Base-by-base conservation (phyloP, 768 basidiomycete species). In the Kwoniella newhampshirensis region DNA sequence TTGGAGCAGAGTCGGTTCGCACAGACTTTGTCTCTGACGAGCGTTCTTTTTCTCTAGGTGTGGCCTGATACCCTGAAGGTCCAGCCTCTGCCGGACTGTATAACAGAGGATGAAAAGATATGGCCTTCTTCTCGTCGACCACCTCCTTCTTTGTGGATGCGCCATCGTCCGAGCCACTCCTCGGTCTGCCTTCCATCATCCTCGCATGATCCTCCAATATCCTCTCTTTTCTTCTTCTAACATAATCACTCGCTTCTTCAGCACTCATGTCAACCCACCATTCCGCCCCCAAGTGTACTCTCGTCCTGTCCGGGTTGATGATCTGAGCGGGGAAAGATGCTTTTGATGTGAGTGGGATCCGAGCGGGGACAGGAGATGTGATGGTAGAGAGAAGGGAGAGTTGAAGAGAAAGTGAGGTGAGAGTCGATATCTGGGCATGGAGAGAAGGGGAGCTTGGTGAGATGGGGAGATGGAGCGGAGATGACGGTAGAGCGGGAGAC, bases 231-330 rank as follows among this genome's bases (percentile, higher is more conserved):
- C 63, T 54, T 40, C 70, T 35, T 20, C 48, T 23, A 3, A 72
- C 35, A 41, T 66, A 72, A 11, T 43, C 57, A 1, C 27, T 51
- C 25, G 67, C 68, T 46, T 72, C 70, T 15, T 32, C 18, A 20
- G 61, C 58, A 11, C 63, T 72, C 70, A 72, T 72, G 18, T 67
- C 67, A 8, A 67, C 54, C 58, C 59, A 72, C 58, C 59, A 67
- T 51, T 54, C 70, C 12, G 17, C 60, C 8, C 68, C 68, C 0
- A 72, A 13, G 36, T 67, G 30, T 13, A 72, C 66, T 39, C 64
- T 65, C 23, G 69, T 41, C 18, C 62, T 54, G 32, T 65, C 61
- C 3, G 67, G 57, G 57, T 64, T 45, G 15, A 54, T 30, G 3
- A 65, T 28, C 12, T 57, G 23, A 4, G 56, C 69, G 23, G 26